phyloP scores from a whole-genome alignment of 164 flowering plant species.

The Chimonanthus praecox region DNA sequence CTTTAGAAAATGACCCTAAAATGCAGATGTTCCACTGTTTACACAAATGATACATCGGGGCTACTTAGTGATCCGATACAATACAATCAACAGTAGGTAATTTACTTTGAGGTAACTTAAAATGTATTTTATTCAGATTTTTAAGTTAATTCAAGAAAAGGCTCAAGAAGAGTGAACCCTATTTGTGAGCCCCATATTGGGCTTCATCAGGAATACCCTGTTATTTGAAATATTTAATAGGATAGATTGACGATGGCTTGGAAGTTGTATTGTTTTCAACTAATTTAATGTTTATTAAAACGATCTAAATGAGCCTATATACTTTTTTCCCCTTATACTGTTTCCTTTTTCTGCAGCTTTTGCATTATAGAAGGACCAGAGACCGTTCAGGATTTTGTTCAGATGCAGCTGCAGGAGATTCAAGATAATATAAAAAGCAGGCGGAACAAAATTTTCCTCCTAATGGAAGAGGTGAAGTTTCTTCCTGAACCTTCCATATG shows the following conservation, averaged over 20 bases:
- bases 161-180: neutral
- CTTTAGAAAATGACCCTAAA: too few species aligned
- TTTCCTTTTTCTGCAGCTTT: constrained; percentile 43
- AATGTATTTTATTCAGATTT: neutral
- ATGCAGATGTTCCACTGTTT: too few species aligned
- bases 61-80: too few species aligned
- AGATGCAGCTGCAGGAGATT: constrained; percentile 80
- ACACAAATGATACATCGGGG: too few species aligned
- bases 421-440: constrained; percentile 76
- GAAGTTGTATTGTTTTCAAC: neutral
- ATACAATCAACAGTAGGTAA: too few species aligned
- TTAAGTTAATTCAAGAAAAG: neutral
- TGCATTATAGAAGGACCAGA: constrained; percentile 97
- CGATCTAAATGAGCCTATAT: neutral
- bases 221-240: neutral
- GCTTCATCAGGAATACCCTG: neutral
- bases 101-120: too few species aligned
- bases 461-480: constrained; percentile 86
- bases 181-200: neutral
- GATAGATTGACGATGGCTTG: neutral
- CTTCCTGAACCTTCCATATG: neutral
- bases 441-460: constrained; percentile 84
- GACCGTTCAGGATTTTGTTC: constrained; percentile 76
- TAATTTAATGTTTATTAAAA: too few species aligned
- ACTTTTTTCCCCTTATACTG: neutral